Evolutionary conservation across 2,329 filamentous ascomycete species (phyloP).

Genomic region (Aaosphaeria pasadenensis): DNA sequence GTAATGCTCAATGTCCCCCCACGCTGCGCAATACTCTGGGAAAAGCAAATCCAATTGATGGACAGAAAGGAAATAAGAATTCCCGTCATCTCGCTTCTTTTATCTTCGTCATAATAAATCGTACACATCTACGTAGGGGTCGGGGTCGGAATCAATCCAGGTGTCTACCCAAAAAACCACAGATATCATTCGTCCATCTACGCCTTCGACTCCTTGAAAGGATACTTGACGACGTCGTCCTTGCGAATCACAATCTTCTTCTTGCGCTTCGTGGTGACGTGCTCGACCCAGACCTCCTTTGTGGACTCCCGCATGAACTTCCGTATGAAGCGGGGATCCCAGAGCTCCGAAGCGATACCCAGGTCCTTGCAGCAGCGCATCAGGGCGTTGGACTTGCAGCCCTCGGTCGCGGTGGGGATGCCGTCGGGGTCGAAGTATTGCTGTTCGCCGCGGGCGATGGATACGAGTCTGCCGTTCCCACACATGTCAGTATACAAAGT

Average conservation of each 20-base stretch:
- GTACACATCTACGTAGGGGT: too few species aligned
- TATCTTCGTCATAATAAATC: too few species aligned
- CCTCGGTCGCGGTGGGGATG: constrained; percentile 91
- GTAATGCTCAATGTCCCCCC: too few species aligned
- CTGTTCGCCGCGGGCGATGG: constrained; percentile 90
- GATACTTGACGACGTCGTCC: constrained; percentile 69
- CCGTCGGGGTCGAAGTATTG: constrained; percentile 87
- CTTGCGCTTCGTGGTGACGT: constrained; percentile 81
- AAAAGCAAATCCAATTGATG: too few species aligned
- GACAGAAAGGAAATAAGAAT: too few species aligned
- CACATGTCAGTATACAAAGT: not conserved
- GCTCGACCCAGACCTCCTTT: constrained; percentile 86
- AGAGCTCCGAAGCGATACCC: constrained; percentile 89
- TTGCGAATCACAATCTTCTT: constrained; percentile 84
- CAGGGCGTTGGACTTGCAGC: constrained; percentile 94
- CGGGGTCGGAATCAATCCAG: too few species aligned
- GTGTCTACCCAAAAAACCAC: too few species aligned
- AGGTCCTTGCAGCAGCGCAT: constrained; percentile 99
- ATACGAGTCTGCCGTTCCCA: constrained; percentile 67
- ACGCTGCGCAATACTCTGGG: too few species aligned
- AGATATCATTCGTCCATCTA: not conserved
- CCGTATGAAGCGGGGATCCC: constrained; percentile 90
- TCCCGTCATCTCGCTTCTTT: too few species aligned
- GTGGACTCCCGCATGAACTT: constrained; percentile 73
- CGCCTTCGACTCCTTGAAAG: constrained; percentile 52